Base-by-base conservation (phyloP, 73 alveolate genomes). In the Uronychia binucleata region DNA sequence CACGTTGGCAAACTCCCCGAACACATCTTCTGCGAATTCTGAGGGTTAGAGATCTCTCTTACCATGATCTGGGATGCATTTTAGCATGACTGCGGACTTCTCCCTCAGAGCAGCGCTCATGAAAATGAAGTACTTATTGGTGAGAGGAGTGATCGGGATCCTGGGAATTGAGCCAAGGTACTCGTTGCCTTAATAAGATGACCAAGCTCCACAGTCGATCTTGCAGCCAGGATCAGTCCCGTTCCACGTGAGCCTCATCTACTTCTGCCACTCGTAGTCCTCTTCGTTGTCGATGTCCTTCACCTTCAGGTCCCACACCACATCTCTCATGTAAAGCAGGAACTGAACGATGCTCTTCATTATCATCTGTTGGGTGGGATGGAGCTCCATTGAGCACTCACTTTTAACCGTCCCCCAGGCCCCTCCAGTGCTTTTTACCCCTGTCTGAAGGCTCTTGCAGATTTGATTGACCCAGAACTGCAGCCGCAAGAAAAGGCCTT, bases 391-490 rank as follows among this genome's bases (percentile, higher is more conserved):
- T n/a, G 80, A 25, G 19, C 67, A 46, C 5, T 46, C 67, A 46
- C 19, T 46, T 46, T 46, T 46, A 8, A 27, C 34, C 13, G 79
- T 74, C 34, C 34, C 34, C 31, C 79, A 46, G 19, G 67, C 5
- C 67, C 67, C 67, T 11, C 67, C 67, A 11, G 67, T 46, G n/a
- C n/a, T 11, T 19, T 46, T 46, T 19, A 46, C 67, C 19, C 67
- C 67, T 46, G 67, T 46, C 67, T 86, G 58, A 19, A 90, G 67
- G 31, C 89, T 33, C 76, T 86, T 90, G 25, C 78, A 34, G 0
- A 93, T 79, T 59, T 90, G 86, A 58, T 90, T 90, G 1, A 93
- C 89, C 97, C 97, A 93, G 82, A 93, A 93, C 79, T 90, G 90
- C 0, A 93, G 78, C 46, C 97, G 79, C 30, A 86, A 77, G 60